A percentile compares a stretch with the other conserved stretches of the same genome.
These are phyloP conservation scores for Gymnopilus dilepis DNA, from an alignment of 768 basidiomycete genomes.

Conservation along the genomic window DNA sequence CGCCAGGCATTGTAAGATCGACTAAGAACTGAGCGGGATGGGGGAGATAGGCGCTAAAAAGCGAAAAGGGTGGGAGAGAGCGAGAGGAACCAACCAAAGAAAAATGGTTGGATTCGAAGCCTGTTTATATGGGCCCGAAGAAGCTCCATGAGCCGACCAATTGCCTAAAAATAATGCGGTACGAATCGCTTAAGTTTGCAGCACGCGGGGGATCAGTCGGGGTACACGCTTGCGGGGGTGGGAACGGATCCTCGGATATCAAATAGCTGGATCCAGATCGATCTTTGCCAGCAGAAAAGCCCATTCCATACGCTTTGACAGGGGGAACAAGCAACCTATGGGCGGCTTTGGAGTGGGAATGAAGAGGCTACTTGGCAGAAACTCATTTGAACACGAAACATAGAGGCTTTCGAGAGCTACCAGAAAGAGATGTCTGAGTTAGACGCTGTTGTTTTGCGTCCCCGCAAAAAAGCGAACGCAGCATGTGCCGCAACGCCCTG, in stretches of 20 bases:
- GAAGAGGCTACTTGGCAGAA: neutral
- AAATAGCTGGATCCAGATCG: conserved; percentile 5
- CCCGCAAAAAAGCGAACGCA: neutral
- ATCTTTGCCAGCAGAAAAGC: neutral
- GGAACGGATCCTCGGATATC: conserved; percentile 10
- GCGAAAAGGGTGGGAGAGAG: conserved; percentile 13
- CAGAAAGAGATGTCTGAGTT: neutral
- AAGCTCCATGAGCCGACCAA: conserved; percentile 3
- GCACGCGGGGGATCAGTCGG: conserved; percentile 10
- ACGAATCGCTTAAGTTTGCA: conserved; percentile 7
- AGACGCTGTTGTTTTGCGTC: neutral
- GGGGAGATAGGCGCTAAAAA: conserved; percentile 12
- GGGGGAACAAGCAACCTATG: neutral
- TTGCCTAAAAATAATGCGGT: conserved; percentile 13
- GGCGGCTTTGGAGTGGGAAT: conserved; percentile 9
- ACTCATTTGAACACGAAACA: conserved; percentile 1
- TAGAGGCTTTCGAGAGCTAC: neutral
- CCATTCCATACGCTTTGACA: neutral
- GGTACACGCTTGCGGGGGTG: conserved; percentile 16
- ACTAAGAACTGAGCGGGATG: neutral
- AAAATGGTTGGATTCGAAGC: conserved; percentile 10
- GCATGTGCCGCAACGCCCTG: neutral
- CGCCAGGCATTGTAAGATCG: conserved; percentile 29
- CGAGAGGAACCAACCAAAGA: conserved; percentile 14
- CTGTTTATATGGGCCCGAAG: conserved; percentile 15